phyloP scores from a whole-genome alignment of 2,329 filamentous ascomycete species.

The Microdochium nivale region DNA sequence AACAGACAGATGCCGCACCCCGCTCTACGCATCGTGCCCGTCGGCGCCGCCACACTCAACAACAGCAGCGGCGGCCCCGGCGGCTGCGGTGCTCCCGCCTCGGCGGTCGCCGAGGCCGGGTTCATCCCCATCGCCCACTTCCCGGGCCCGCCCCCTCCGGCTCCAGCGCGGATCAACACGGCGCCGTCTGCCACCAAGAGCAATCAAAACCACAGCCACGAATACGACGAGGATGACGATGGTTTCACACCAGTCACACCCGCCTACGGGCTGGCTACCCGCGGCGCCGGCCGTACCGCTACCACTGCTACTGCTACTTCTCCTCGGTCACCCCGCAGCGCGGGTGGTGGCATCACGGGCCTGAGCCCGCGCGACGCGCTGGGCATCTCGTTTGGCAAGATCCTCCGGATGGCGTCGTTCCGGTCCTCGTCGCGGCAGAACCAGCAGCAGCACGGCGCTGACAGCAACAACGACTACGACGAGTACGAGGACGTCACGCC shows the following conservation, averaged over 20 bases:
- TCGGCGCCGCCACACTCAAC: background rate
- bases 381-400: conserved; percentile 15
- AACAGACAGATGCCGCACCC: background rate
- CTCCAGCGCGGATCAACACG: conserved; percentile 7
- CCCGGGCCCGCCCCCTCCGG: background rate
- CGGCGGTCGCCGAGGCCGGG: conserved; percentile 7
- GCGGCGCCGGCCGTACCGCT: background rate
- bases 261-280: background rate
- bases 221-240: conserved; percentile 9
- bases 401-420: background rate
- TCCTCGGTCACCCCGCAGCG: background rate
- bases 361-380: conserved; percentile 16
- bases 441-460: background rate
- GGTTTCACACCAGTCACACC: conserved; percentile 19
- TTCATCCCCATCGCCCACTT: conserved; percentile 18
- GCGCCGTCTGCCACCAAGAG: background rate
- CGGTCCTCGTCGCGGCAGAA: background rate
- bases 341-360: background rate
- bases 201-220: background rate
- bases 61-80: background rate
- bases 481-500: conserved; percentile 15
- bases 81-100: background rate
- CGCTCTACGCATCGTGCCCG: background rate
- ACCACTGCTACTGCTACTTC: background rate
- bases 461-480: background rate